Base-by-base conservation (phyloP, 106 monocot species). In the Platanthera guangdongensis region DNA sequence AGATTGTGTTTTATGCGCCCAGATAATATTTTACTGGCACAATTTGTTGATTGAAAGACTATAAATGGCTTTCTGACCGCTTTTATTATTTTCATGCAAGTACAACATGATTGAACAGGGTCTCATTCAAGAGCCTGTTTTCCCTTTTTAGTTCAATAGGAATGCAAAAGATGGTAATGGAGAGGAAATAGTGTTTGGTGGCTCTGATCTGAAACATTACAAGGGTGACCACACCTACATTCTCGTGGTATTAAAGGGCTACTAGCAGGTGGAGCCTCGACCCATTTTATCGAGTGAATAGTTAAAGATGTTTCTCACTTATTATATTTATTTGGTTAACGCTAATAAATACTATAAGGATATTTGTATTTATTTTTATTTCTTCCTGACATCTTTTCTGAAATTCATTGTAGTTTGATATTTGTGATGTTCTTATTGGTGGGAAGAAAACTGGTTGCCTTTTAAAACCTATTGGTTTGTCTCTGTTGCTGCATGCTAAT, bases 121-220 rank as follows among this genome's bases (percentile, higher is more conserved):
- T 59, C 87, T 93, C 57, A 70, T 93, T 7, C 88, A 87, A 48
- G 85, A 93, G n/a, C n/a, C n/a, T n/a, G n/a, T n/a, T n/a, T n/a
- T n/a, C n/a, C n/a, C n/a, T n/a, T n/a, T n/a, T n/a, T n/a, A n/a
- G n/a, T n/a, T n/a, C n/a, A n/a, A n/a, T n/a, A n/a, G n/a, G n/a
- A n/a, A n/a, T n/a, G n/a, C n/a, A n/a, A n/a, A n/a, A n/a, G n/a
- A n/a, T n/a, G n/a, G n/a, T n/a, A n/a, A n/a, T n/a, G n/a, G n/a
- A 68, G 95, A 93, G 81, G 95, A 96, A 80, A 63, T 96, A 81
- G 90, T 96, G 15, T 96, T 96, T 87, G 95, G 95, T 70, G 95
- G 95, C 4, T 72, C 86, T 72, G 95, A 96, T 48, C 87, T 93
- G 22, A 85, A 84, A 57, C 95, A 96, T 75, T 89, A 86, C 67